These are phyloP conservation scores for Hypoxylon crocopeplum DNA, from an alignment of 495 filamentous ascomycete species.

Conservation along the genomic window DNA sequence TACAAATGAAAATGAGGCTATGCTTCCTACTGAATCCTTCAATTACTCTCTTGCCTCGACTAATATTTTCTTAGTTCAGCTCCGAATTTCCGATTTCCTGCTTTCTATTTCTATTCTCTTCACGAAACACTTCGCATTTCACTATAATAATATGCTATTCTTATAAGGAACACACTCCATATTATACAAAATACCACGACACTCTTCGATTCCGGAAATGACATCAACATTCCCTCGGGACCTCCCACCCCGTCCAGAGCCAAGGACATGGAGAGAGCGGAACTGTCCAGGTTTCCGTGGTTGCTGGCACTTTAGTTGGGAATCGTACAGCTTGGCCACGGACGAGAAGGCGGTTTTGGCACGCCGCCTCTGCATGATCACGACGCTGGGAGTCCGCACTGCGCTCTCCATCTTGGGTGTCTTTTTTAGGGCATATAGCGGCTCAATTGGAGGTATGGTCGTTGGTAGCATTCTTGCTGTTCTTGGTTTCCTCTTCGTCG, in stretches of 20 bases:
- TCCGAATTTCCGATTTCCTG: no score
- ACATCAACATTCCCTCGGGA: slow-evolving; percentile 14
- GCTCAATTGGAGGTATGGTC: slow-evolving; percentile 8
- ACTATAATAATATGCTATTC: no score
- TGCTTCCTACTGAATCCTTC: no score
- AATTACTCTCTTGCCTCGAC: no score
- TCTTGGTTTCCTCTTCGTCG: slow-evolving; percentile 28
- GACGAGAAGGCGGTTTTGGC: slow-evolving; percentile 4
- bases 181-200: background rate
- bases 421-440: slow-evolving; percentile 14
- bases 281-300: slow-evolving; percentile 23
- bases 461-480: slow-evolving; percentile 22
- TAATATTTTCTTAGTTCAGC: no score
- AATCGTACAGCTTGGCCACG: slow-evolving; percentile 22
- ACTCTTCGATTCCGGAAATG: background rate
- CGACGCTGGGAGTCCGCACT: slow-evolving; percentile 11
- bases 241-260: slow-evolving; percentile 20
- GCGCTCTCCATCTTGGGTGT: slow-evolving; percentile 15
- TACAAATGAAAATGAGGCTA: no score
- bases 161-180: background rate
- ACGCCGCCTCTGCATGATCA: slow-evolving; percentile 29
- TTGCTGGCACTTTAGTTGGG: slow-evolving; percentile 31
- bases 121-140: no score
- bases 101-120: no score
- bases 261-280: slow-evolving; percentile 17